Evolutionary conservation across 768 basidiomycete species (phyloP), one percentile per base, ranked within the genome.

Genomic region (Suillus brevipes): DNA sequence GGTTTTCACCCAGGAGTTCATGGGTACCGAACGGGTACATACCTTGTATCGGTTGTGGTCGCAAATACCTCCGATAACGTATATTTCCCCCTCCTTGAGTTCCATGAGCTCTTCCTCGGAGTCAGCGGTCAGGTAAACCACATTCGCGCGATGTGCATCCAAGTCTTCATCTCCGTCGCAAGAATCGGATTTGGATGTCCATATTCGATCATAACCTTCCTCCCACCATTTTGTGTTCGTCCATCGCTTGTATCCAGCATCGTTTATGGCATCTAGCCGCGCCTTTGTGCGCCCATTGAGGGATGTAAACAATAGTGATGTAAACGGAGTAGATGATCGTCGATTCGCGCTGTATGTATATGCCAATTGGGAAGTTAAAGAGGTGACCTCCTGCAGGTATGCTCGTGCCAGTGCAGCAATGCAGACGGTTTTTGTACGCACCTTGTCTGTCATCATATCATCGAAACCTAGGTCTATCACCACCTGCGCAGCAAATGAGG

Each of bases 31-130:
- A 42, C 34, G 6, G n/a, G 53, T 18, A 58, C 58, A 59, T 42
- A 87, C 97, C 86, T 97, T 98, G 82, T 96, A 93, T 50, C 97
- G 91, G 78, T 99, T 99, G 73, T 91, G 92, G 76, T 99, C 97
- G 65, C 90, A 90, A 69, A 99, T 90, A 6, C 96, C 97, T 55
- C 97, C 97, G 61, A 99, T 95, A 70, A 99, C 88, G 74, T 99
- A 99, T 9, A 89, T 91, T 73, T 96, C 91, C 50, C 89, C 88
- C 62, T 93, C 88, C 62, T 83, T 87, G 62, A 99, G 84, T 70
- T 92, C 89, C n/a, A 82, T 79, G 50, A 99, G 79, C 77, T 96
- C 94, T 59, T 96, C 87, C 37, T 89, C 84, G 9, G 96, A 89
- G 78, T 99, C 97, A 2, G 96, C 97, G 8, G 97, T 97, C 60